Evolutionary conservation across 2,329 filamentous ascomycete genomes (phyloP).

Genomic region (Nemania sp.): DNA sequence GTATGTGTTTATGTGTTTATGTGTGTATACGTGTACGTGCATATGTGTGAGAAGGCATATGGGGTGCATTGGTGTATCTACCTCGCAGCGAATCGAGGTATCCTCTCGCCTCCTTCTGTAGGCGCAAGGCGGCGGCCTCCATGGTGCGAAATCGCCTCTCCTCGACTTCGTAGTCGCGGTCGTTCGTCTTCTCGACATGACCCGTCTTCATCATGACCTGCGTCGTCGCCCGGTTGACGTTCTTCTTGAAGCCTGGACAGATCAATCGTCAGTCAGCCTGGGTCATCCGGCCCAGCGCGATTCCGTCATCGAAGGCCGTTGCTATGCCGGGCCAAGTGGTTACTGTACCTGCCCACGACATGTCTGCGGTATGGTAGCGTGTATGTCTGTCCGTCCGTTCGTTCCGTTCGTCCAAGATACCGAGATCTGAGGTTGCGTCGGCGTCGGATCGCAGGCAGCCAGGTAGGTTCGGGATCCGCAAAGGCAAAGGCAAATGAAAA

Average conservation of each 20-base stretch:
- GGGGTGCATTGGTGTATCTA: constrained; percentile 45
- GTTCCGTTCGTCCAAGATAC: too few relatives aligned
- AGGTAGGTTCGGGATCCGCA: not conserved
- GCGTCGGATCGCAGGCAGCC: not conserved
- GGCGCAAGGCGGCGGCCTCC: constrained; percentile 87
- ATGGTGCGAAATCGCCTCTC: constrained; percentile 96
- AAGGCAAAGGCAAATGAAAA: not conserved
- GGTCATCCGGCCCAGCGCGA: not conserved
- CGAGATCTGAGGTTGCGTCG: too few relatives aligned
- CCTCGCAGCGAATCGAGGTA: constrained; percentile 95
- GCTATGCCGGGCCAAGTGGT: not conserved
- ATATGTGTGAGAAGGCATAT: too few relatives aligned
- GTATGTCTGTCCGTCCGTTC: too few relatives aligned
- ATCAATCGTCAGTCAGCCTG: constrained; percentile 29
- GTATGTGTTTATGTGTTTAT: too few relatives aligned
- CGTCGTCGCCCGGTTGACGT: constrained; percentile 97
- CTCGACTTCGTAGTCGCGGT: constrained; percentile 98
- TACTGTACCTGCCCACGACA: constrained; percentile 71
- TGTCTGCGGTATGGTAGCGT: constrained; percentile 45
- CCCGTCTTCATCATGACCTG: constrained; percentile 99
- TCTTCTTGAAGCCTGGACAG: constrained; percentile 79
- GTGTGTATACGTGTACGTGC: too few relatives aligned
- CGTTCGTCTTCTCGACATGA: constrained; percentile 97
- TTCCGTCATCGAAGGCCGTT: not conserved
- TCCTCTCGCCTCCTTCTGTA: constrained; percentile 98